Percentiles rank a stretch among this genome's conserved stretches.
Evolutionary conservation across 805 yeast genomes (phyloP).

Genomic region (Saturnispora hagleri): DNA sequence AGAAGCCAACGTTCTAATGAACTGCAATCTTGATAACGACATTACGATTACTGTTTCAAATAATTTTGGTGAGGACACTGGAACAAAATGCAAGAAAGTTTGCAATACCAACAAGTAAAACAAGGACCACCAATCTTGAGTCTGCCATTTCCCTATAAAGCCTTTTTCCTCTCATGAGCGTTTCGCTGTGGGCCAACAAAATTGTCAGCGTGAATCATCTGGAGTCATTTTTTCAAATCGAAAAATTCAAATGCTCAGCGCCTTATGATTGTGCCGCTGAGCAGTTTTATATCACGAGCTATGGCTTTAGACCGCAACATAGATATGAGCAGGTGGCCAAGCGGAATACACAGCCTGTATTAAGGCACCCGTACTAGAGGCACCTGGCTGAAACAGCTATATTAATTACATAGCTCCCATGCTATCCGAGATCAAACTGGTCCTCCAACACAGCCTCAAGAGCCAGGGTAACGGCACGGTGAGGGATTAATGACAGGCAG

Average conservation of each 20-base stretch:
- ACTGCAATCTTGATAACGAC: background rate
- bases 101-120: background rate
- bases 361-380: background rate
- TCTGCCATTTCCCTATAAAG: background rate
- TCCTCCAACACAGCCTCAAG: background rate
- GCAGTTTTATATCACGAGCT: background rate
- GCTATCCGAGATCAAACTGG: background rate
- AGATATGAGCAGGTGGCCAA: background rate
- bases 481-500: background rate
- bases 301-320: background rate
- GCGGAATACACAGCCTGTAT: background rate
- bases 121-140: background rate
- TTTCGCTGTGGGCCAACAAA: constrained; percentile 1
- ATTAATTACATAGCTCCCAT: background rate
- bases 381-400: background rate
- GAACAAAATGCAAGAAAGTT: background rate
- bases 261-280: too few relatives aligned
- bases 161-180: constrained; percentile 1
- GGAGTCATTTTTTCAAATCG: constrained; percentile 1
- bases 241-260: background rate
- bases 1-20: constrained; percentile 5
- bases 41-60: background rate
- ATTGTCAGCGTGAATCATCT: constrained; percentile 3
- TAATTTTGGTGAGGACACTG: background rate
- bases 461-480: background rate